Percentiles rank a stretch among this genome's conserved stretches.
These are phyloP conservation scores for Diatrype stigma DNA, from an alignment of 2,329 filamentous ascomycete species.

Conservation along the genomic window DNA sequence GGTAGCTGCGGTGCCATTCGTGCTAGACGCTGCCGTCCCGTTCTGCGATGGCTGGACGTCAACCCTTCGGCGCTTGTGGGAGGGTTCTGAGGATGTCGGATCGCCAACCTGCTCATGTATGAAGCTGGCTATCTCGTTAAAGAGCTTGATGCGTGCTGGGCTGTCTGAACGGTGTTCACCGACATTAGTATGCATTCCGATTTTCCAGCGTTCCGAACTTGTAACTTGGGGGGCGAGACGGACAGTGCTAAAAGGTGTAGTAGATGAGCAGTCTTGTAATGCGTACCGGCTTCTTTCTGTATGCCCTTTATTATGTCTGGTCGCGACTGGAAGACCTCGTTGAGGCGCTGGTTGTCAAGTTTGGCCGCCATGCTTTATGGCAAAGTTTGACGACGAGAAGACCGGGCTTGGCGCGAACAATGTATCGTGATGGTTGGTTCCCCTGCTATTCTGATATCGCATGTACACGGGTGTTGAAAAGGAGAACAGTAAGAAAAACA, in stretches of 20 bases:
- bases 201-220: neutral
- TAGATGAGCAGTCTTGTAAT: neutral
- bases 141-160: conserved; percentile 45
- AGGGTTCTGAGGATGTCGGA: conserved; percentile 33
- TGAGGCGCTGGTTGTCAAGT: conserved; percentile 48
- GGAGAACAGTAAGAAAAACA: neutral
- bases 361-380: conserved; percentile 34
- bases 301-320: conserved; percentile 55
- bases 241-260: neutral
- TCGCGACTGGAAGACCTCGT: conserved; percentile 49
- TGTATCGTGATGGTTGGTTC: neutral
- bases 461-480: no score
- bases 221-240: neutral
- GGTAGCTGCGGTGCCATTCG: conserved; percentile 12
- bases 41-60: conserved; percentile 35
- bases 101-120: conserved; percentile 40
- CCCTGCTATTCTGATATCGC: neutral
- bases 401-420: no score
- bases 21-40: conserved; percentile 17
- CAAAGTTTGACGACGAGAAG: neutral
- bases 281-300: conserved; percentile 47
- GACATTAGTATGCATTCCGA: conserved; percentile 6
- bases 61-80: conserved; percentile 50
- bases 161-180: conserved; percentile 37
- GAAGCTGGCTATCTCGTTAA: conserved; percentile 53